These are phyloP conservation scores for Boeremia exigua DNA, from an alignment of 2,329 filamentous ascomycete genomes.

Conservation along the genomic window DNA sequence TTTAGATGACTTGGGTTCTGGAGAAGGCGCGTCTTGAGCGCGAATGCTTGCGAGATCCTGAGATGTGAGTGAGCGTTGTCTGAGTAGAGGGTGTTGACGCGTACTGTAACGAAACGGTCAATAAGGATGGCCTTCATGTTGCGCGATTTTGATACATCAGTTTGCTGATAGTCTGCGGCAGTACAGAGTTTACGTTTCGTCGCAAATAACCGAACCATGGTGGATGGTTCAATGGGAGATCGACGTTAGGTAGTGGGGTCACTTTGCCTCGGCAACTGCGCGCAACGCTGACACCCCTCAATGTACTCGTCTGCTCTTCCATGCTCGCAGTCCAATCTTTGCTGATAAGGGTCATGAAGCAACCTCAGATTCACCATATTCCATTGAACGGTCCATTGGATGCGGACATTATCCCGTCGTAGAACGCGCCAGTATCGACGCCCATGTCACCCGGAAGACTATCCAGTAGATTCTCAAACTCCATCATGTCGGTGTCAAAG, in stretches of 20 bases:
- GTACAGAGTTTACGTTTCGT: not conserved
- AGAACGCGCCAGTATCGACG: slow-evolving; percentile 32
- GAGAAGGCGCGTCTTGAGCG: slow-evolving; percentile 33
- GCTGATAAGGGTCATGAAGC: no score
- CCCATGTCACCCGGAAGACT: slow-evolving; percentile 28
- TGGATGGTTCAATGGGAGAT: slow-evolving; percentile 2
- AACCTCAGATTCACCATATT: not conserved
- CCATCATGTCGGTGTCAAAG: slow-evolving; percentile 35
- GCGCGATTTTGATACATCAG: not conserved
- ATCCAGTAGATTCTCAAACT: slow-evolving; percentile 36
- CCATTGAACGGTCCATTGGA: slow-evolving; percentile 9
- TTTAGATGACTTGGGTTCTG: slow-evolving; percentile 43
- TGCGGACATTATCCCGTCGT: slow-evolving; percentile 31
- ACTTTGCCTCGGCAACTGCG: slow-evolving; percentile 13
- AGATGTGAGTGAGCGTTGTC: not conserved
- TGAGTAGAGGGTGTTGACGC: not conserved
- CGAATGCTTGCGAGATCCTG: slow-evolving; percentile 39
- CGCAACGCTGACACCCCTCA: not conserved
- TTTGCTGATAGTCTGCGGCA: not conserved
- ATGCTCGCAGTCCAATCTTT: not conserved
- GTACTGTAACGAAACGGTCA: slow-evolving; percentile 21
- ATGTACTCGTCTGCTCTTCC: not conserved
- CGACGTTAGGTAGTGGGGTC: slow-evolving; percentile 11
- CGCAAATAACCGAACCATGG: not conserved
- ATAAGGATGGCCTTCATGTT: slow-evolving; percentile 33